These are phyloP conservation scores for Quercus variabilis DNA, from an alignment of 306 rosid species.

Conservation along the genomic window DNA sequence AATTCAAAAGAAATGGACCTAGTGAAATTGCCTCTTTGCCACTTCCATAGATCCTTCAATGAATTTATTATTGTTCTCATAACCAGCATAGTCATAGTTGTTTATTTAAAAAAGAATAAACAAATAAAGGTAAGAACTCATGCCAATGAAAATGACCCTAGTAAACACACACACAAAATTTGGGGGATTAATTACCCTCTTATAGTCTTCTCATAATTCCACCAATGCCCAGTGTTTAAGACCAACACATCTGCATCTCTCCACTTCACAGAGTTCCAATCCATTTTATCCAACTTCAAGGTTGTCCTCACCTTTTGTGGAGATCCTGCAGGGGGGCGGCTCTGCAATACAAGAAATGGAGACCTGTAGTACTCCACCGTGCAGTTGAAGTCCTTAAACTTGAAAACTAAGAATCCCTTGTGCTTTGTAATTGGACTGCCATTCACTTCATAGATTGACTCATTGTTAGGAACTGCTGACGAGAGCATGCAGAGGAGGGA, in stretches of 20 bases:
- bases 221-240: slow-evolving; percentile 91
- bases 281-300: slow-evolving; percentile 77
- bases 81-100: not conserved
- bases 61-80: not conserved
- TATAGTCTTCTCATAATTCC: slow-evolving; percentile 79
- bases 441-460: slow-evolving; percentile 79
- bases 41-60: not conserved
- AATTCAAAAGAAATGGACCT: not conserved
- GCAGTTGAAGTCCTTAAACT: slow-evolving; percentile 69
- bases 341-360: slow-evolving; percentile 75
- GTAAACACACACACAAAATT: not conserved
- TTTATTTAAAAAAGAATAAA: not conserved
- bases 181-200: slow-evolving; percentile 51
- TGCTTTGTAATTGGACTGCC: slow-evolving; percentile 94
- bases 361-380: slow-evolving; percentile 83
- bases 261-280: slow-evolving; percentile 76
- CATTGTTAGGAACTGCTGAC: slow-evolving; percentile 56
- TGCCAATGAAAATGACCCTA: not conserved
- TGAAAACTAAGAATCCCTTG: slow-evolving; percentile 79
- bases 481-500: slow-evolving; percentile 86
- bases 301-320: slow-evolving; percentile 42
- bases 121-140: not conserved
- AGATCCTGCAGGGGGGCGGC: slow-evolving; percentile 59
- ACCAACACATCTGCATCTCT: slow-evolving; percentile 70
- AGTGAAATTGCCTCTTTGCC: not conserved